Conservation (phyloP, 257 asterid species). For the Nicotiana obtusifolia region DNA sequence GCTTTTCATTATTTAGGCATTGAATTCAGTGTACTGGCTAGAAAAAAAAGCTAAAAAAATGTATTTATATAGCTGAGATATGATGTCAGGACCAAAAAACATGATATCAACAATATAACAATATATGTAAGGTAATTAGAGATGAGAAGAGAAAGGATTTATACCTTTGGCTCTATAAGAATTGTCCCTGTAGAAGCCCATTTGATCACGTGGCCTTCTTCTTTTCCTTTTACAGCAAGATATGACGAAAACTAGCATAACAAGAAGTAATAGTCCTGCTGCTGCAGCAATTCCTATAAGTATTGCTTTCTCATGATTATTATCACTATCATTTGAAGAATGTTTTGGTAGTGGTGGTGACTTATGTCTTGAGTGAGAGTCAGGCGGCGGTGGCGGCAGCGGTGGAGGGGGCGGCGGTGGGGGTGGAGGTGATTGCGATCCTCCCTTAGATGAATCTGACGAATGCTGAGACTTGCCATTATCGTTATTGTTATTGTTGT, state of each 20-base stretch:
- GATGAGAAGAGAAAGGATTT: background rate
- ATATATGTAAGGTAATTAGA: background rate
- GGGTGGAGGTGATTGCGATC: constrained; percentile 20
- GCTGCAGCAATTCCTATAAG: constrained; percentile 62
- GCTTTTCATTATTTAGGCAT: no score
- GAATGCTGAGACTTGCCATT: constrained; percentile 20
- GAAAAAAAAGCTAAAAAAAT: background rate
- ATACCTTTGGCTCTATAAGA: constrained; percentile 10
- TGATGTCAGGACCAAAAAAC: background rate
- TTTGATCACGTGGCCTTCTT: constrained; percentile 42
- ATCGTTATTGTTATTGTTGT: background rate
- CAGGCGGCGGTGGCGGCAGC: background rate
- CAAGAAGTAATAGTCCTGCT: constrained; percentile 42
- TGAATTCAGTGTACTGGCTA: no score
- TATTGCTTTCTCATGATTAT: constrained; percentile 18
- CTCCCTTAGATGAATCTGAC: constrained; percentile 16
- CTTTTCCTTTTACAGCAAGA: constrained; percentile 34
- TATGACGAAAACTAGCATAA: constrained; percentile 37
- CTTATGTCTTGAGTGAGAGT: constrained; percentile 17
- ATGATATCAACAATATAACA: background rate
- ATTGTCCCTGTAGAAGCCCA: constrained; percentile 50
- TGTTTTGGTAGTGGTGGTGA: constrained; percentile 17
- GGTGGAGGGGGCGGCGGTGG: constrained; percentile 20
- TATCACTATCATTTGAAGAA: constrained; percentile 15
- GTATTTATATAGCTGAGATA: background rate